Evolutionary conservation across 1,284 basidiomycete genomes (phyloP).

Genomic region (Athelia sp.): DNA sequence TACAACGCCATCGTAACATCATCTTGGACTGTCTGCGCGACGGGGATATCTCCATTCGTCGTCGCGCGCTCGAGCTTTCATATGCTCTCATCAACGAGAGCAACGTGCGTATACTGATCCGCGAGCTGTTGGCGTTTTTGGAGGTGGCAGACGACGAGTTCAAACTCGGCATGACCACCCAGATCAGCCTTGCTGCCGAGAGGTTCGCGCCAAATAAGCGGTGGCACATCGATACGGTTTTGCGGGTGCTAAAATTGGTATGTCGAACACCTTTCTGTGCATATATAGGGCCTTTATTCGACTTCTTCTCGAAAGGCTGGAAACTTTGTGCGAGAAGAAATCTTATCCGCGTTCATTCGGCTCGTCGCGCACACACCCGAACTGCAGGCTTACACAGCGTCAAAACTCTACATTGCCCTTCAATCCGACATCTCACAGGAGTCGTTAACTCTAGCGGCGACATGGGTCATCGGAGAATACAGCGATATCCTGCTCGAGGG

Average conservation of each 20-base stretch:
- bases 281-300: too few relatives aligned
- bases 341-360: constrained; percentile 91
- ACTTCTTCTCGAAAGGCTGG: constrained; percentile 63
- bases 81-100: constrained; percentile 97
- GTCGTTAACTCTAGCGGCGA: constrained; percentile 86
- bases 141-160: constrained; percentile 99
- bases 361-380: constrained; percentile 97
- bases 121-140: constrained; percentile 93
- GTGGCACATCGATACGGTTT: constrained; percentile 98
- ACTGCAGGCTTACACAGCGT: constrained; percentile 92
- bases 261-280: too few relatives aligned
- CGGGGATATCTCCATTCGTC: constrained; percentile 97
- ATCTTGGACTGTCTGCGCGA: constrained; percentile 98
- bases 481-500: constrained; percentile 87
- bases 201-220: constrained; percentile 96
- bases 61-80: constrained; percentile 93
- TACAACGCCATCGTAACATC: constrained; percentile 96
- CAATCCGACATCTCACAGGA: constrained; percentile 95
- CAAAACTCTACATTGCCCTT: constrained; percentile 87
- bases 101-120: constrained; percentile 89
- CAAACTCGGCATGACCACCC: constrained; percentile 96
- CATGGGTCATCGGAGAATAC: constrained; percentile 98
- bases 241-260: constrained; percentile 89
- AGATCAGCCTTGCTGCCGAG: constrained; percentile 95
- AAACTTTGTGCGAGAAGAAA: constrained; percentile 97